These are phyloP conservation scores for Termitomyces sp. DNA, from an alignment of 768 basidiomycete species.

Conservation along the genomic window DNA sequence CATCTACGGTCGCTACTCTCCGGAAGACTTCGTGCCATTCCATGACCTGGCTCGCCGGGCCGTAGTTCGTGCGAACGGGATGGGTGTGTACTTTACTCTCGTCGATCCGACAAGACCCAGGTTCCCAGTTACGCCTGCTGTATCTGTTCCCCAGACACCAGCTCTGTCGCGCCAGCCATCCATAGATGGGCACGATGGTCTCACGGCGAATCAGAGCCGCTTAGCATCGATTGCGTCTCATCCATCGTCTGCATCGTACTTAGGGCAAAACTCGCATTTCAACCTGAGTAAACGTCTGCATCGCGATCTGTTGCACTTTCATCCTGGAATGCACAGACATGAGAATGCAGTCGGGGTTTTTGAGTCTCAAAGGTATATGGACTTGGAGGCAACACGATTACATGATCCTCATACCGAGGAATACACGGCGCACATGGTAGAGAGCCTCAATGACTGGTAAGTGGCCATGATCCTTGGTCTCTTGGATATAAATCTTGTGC, in stretches of 20 bases:
- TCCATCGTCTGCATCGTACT: conserved; percentile 1
- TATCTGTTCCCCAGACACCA: conserved; percentile 28
- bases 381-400: conserved; percentile 54
- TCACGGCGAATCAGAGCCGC: background rate
- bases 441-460: conserved; percentile 41
- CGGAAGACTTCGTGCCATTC: conserved; percentile 47
- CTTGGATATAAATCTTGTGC: too few species aligned
- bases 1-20: conserved; percentile 53
- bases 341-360: conserved; percentile 69
- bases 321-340: conserved; percentile 28
- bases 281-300: conserved; percentile 27
- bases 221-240: background rate
- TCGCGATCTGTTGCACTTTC: conserved; percentile 31
- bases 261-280: conserved; percentile 17
- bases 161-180: conserved; percentile 9
- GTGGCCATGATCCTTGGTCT: background rate
- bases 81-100: conserved; percentile 56
- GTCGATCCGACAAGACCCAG: conserved; percentile 56
- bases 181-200: background rate
- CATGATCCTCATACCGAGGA: conserved; percentile 41
- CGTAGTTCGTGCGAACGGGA: conserved; percentile 54
- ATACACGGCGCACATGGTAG: conserved; percentile 36
- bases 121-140: conserved; percentile 46
- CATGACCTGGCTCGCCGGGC: conserved; percentile 46
- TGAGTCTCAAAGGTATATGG: conserved; percentile 64